These are phyloP conservation scores for Galeopsis tetrahit DNA, from an alignment of 257 asterid species.

Conservation along the genomic window DNA sequence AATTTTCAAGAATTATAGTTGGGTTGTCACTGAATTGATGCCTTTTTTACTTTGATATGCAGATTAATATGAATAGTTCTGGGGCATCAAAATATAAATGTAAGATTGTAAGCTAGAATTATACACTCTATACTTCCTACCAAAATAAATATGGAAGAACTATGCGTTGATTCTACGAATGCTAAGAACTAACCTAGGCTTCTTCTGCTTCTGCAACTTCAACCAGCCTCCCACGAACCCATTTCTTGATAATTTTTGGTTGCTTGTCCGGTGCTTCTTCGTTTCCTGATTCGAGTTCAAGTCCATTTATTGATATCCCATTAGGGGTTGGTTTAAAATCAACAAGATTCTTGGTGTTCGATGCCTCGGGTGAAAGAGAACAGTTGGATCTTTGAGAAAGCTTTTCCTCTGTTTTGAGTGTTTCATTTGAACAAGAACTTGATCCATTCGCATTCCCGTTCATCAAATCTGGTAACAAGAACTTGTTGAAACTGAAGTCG, in stretches of 20 bases:
- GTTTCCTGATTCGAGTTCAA: slow-evolving; percentile 20
- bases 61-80: slow-evolving; percentile 15
- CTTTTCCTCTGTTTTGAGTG: slow-evolving; percentile 37
- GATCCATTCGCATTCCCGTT: slow-evolving; percentile 41
- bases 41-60: neutral
- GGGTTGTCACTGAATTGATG: neutral
- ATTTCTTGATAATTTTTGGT: slow-evolving; percentile 53
- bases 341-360: slow-evolving; percentile 27
- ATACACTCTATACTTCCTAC: slow-evolving; percentile 41
- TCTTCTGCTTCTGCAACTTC: slow-evolving; percentile 66
- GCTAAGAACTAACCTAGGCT: slow-evolving; percentile 48
- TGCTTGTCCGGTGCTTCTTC: slow-evolving; percentile 27
- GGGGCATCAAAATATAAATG: slow-evolving; percentile 37
- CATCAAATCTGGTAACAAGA: slow-evolving; percentile 39
- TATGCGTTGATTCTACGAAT: slow-evolving; percentile 18
- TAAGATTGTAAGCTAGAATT: slow-evolving; percentile 34
- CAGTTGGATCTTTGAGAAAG: slow-evolving; percentile 37
- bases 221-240: slow-evolving; percentile 90
- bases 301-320: slow-evolving; percentile 37
- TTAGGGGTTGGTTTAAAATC: slow-evolving; percentile 37
- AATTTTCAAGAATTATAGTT: neutral
- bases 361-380: slow-evolving; percentile 23
- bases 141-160: slow-evolving; percentile 25
- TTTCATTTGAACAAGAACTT: slow-evolving; percentile 30
- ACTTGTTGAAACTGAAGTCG: slow-evolving; percentile 36